These are phyloP conservation scores for Samsoniella hepiali DNA, from an alignment of 2,329 filamentous ascomycete species.

Conservation along the genomic window DNA sequence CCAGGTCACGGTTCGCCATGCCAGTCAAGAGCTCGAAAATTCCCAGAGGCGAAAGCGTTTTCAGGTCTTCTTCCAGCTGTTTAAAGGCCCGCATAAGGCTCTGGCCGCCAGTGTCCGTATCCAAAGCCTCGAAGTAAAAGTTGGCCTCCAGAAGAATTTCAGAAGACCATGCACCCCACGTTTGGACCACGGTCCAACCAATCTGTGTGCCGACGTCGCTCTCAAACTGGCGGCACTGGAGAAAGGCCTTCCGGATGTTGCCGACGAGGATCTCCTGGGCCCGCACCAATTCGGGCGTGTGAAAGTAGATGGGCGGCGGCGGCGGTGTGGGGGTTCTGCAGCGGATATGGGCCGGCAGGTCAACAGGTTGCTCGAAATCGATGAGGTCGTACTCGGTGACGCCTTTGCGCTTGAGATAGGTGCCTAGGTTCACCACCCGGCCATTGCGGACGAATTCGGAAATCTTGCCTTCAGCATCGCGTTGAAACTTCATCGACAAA, in stretches of 20 bases:
- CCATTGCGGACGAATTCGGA: conserved; percentile 53
- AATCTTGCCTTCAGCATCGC: conserved; percentile 51
- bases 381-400: conserved; percentile 52
- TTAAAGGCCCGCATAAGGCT: conserved; percentile 43
- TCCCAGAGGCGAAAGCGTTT: conserved; percentile 41
- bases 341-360: conserved; percentile 42
- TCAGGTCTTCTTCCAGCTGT: conserved; percentile 41
- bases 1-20: conserved; percentile 43
- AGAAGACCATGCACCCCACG: conserved; percentile 44
- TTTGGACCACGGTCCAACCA: conserved; percentile 41
- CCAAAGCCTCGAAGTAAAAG: conserved; percentile 39
- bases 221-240: conserved; percentile 44
- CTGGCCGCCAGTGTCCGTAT: conserved; percentile 39
- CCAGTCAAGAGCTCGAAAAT: conserved; percentile 42
- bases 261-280: conserved; percentile 43
- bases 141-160: conserved; percentile 44
- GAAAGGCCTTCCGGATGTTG: conserved; percentile 43
- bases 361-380: conserved; percentile 42
- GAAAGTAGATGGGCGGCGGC: conserved; percentile 39
- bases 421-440: conserved; percentile 49
- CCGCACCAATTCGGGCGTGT: conserved; percentile 41
- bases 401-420: conserved; percentile 51
- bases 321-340: conserved; percentile 45
- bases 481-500: conserved; percentile 50
- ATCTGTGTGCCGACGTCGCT: conserved; percentile 36